Base-by-base conservation (phyloP, 1,284 basidiomycete genomes). In the Ustilago tritici region DNA sequence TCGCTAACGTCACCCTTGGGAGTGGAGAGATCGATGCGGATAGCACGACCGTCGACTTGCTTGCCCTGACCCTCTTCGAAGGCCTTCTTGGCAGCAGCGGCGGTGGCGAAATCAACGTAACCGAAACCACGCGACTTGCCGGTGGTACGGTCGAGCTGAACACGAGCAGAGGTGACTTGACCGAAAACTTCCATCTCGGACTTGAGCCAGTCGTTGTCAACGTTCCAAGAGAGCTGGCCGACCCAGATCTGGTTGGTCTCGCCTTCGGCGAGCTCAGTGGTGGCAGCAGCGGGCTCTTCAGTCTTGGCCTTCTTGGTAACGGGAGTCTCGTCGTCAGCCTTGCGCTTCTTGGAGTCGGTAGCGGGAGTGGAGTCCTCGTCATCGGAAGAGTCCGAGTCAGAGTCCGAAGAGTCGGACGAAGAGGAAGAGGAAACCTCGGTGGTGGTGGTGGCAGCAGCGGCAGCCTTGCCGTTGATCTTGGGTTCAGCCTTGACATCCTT, bases 141-240 rank as follows among this genome's bases (percentile, higher is more conserved):
- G 34, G 92, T 91, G 78, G 92, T 92, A 76, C 95, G 93, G 87
- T 99, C 95, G 88, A 92, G 92, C 88, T 95, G 93, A 72, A 99
- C 95, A 36, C 91, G 92, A 15, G 94, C 95, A 41, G 91, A 91
- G 78, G 92, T 90, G 79, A 99, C 91, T 87, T 95, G 92, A 71
- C 96, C 96, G 84, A 92, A 95, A 62, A 90, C 89, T 56, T 92
- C 91, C 82, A 99, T 98, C 87, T 98, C 96, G 87, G 92, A 90
- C 61, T 92, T 91, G 78, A 99, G 91, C 90, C 95, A 95, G 87
- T 98, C 96, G 87, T 95, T 93, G 89, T 98, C 96, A 80, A 99
- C 92, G 87, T 95, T 95, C 95, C 95, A 99, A 38, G 94, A 96
- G 58, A 99, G 90, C 76, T 91, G 91, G 63, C 96, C 96, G 80